Evolutionary conservation across 768 basidiomycete genomes (phyloP).

Genomic region (Trametes cubensis): DNA sequence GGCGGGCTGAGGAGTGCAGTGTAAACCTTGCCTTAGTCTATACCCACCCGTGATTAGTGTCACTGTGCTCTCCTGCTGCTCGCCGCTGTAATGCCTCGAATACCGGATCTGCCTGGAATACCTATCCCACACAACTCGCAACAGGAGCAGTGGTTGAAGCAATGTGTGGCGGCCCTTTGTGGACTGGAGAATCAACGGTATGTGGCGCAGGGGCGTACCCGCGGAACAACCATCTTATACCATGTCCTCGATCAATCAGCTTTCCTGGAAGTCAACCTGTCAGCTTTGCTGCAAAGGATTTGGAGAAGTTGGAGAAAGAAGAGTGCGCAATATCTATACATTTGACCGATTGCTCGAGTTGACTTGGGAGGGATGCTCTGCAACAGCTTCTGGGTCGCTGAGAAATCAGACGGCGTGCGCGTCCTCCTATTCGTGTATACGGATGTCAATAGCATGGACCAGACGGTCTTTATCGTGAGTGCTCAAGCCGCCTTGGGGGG

Average conservation of each 20-base stretch:
- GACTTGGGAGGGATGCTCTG: neutral
- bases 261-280: slow-evolving; percentile 98
- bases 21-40: neutral
- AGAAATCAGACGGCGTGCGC: slow-evolving; percentile 95
- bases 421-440: slow-evolving; percentile 82
- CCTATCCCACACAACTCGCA: slow-evolving; percentile 57
- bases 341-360: neutral
- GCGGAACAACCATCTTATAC: neutral
- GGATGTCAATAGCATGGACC: slow-evolving; percentile 51
- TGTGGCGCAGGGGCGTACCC: slow-evolving; percentile 26
- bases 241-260: slow-evolving; percentile 40
- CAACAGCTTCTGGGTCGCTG: slow-evolving; percentile 95
- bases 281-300: slow-evolving; percentile 74
- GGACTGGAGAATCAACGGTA: slow-evolving; percentile 66
- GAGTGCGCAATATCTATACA: slow-evolving; percentile 57
- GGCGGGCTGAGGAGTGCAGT: neutral
- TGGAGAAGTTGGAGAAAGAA: slow-evolving; percentile 76
- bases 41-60: too few relatives aligned
- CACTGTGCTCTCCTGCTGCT: neutral
- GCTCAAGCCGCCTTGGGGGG: neutral
- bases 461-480: slow-evolving; percentile 73
- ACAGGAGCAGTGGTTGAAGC: slow-evolving; percentile 67
- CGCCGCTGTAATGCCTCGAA: slow-evolving; percentile 46
- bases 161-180: slow-evolving; percentile 66
- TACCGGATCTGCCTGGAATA: slow-evolving; percentile 73